phyloP scores from a whole-genome alignment of 1,284 basidiomycete genomes.

The Puccinia sorghi region DNA sequence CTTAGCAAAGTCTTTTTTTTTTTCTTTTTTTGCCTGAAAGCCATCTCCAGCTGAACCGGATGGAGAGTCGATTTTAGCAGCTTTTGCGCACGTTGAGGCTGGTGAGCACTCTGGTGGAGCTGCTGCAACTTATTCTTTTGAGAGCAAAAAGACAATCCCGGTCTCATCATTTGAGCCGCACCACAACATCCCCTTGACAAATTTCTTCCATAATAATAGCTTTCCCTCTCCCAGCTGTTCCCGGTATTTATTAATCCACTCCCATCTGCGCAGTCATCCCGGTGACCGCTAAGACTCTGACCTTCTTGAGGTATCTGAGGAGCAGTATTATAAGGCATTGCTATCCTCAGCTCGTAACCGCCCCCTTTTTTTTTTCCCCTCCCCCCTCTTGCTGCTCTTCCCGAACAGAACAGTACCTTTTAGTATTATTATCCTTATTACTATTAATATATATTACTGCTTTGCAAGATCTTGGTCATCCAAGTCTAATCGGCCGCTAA shows the following conservation, averaged over 20 bases:
- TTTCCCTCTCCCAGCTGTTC: no score
- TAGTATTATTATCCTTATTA: no score
- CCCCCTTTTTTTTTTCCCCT: neutral
- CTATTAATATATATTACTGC: no score
- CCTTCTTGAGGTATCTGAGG: constrained; percentile 14
- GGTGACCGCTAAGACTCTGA: neutral
- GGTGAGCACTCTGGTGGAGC: neutral
- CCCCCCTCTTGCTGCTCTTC: neutral
- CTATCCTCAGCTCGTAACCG: neutral
- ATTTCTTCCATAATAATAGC: no score
- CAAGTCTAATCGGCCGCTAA: neutral
- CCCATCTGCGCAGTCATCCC: neutral
- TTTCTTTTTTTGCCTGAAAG: no score
- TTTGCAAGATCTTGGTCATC: neutral
- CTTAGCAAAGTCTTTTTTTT: no score
- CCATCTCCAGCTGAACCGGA: neutral
- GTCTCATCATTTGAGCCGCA: no score
- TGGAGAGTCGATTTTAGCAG: neutral
- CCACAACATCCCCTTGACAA: no score
- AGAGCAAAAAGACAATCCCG: neutral
- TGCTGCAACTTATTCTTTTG: neutral
- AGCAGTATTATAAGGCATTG: constrained; percentile 15
- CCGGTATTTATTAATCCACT: neutral
- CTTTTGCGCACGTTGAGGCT: neutral
- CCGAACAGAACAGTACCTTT: neutral